Base-by-base conservation (phyloP, 1,284 basidiomycete genomes). In the Peniophora sp. region DNA sequence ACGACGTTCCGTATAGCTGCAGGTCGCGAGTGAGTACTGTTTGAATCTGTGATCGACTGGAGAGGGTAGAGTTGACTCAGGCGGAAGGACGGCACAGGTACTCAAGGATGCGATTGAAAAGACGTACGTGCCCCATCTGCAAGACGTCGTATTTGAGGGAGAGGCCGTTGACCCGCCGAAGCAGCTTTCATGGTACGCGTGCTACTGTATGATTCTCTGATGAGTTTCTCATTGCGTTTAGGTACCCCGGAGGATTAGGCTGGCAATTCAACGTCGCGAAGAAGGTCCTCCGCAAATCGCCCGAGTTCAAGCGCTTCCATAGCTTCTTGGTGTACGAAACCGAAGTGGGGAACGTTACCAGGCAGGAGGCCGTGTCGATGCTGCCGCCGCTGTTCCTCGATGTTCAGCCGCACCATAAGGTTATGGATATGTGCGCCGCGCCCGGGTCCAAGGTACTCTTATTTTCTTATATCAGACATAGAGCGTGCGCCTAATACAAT, bases 281-380 rank as follows among this genome's bases (percentile, higher is more conserved):
- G 67, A 86, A 87, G 53, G 85, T 92, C 3, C 73, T 99, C 39
- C 81, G 96, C 53, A 97, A 92, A 65, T 84, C 84, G 10, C 84
- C 87, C n/a, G 91, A 95, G 62, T 97, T 97, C 75, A 94, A 94
- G 65, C 88, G 84, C 60, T 98, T 99, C 62, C 97, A 99, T 65
- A 85, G 89, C 2, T 98, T 98, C 71, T 75, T 99, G 19, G 97
- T 99, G 0, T 95, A 93, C 61, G 97, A 99, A 73, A 98, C 97
- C 1, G 96, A 98, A 71, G 92, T 96, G 25, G 91, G 97, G 49
- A 98, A 98, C 62, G 80, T 99, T 52, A 97, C 93, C 10, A 77
- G 97, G 20, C 95, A 98, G 70, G 97, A 99, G 69, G 95, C 93
- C 20, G 97, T 99, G 50, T 97, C 93, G 62, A 99, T 99, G 97